Base-by-base conservation (phyloP, 2,329 filamentous ascomycete species). In the Exophiala oligosperma region DNA sequence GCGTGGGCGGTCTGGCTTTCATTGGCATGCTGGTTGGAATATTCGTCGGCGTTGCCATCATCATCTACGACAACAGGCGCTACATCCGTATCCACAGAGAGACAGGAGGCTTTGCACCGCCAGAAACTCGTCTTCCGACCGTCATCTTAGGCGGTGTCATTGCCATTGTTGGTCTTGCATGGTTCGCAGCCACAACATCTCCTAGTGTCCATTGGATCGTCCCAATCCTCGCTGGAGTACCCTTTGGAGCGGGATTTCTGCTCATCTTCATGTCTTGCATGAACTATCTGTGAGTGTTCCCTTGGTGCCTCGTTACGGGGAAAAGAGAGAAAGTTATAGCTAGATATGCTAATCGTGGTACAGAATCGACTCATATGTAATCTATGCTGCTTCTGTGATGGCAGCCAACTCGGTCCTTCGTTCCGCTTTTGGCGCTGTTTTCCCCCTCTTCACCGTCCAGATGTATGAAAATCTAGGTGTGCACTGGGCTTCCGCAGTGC, bases 1-100 rank as follows among this genome's bases (percentile, higher is more conserved):
- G 84, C 35, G 75, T 85, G 32, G 81, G 83, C 43, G 84, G 86
- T 21, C 76, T 89, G 0, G 78, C 88, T 0, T 90, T 90, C 71
- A 69, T 90, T 17, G 87, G 88, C 43, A 82, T 91, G 6, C 79
- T 83, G 11, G 80, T 75, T 28, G 75, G 74, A 24, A 73, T 73
- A 66, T 37, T 73, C 7, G 66, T 62, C 56, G 79, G 66, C 46
- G 74, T 70, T 56, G 73, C 46, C 61, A 78, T 70, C 65, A 77
- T 69, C 41, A 68, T 77, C 29, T 70, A 75, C 55, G 76, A 77
- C 60, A 71, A 68, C 53, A 72, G 73, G 11, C 73, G 73, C 48
- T 63, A 57, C 12, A 3, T 26, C 2, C 47, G 50, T 26, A 47
- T 62, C 21, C 53, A 55, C 44, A 37, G 29, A 5, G 57, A 46